Evolutionary conservation across 768 basidiomycete genomes (phyloP), one percentile per base, ranked within the genome.

Genomic region (Mycena metata): DNA sequence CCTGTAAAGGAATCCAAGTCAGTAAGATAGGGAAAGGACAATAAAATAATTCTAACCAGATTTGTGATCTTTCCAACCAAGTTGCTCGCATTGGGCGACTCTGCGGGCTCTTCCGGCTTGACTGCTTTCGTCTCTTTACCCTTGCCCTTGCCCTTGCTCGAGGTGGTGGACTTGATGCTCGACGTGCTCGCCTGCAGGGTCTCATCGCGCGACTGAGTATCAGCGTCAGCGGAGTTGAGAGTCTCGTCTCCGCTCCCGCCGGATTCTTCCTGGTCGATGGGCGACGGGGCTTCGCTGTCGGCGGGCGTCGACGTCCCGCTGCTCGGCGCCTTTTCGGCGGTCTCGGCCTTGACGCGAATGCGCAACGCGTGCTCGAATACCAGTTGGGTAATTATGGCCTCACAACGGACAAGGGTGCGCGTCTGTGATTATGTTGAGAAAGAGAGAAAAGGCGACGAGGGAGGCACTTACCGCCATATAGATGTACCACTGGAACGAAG

Each of bases 61-160:
- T 93, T 94, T 76, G 91, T 94, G 75, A 95, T 89, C 75, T 88
- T 91, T 12, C 94, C 93, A 42, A 89, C 86, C 21, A 92, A 77
- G 73, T 90, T 89, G 10, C 79, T 79, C 19, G 57, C 52, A 35
- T 56, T 65, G n/a, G 65, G 26, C 21, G 72, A 72, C 35, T 66
- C 71, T 5, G 43, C 70, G 12, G 69, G 60, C 46, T 74, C 66
- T 39, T 54, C 66, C 30, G 30, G 30, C 24, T 68, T 47, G 24
- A 26, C 49, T 12, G 49, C 64, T 21, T 66, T 55, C 23, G 45
- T 39, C 10, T 56, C 64, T 45, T 68, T 69, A 50, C 56, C 60
- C 39, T 72, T 71, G 36, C 46, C 61, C 36, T n/a, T n/a, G n/a
- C n/a, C n/a, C n/a, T 70, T 72, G 21, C 55, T 67, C n/a, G 70